Evolutionary conservation across 148 eudicot species (phyloP), one percentile per base, ranked within the genome.

Genomic region (Fagopyrum homotropicum): DNA sequence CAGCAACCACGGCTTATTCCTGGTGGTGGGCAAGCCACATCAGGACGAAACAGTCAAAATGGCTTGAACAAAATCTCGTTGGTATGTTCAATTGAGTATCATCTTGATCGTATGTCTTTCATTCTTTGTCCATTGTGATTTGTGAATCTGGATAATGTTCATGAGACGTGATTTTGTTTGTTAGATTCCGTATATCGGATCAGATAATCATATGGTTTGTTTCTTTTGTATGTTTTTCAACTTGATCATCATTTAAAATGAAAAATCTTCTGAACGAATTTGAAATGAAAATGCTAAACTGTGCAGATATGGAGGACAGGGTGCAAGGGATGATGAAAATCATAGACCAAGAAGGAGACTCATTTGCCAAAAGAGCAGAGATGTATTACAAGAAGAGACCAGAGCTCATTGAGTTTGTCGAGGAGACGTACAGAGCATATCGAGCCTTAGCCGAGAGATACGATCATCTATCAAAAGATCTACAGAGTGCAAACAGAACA

Each of bases 21-120:
- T 89, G 97, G 97, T 91, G 97, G 97, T 91, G 97, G 93, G 93
- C 97, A 47, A 91, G 93, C 81, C 97, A 89, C 79, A 84, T 89
- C 46, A 87, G 97, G 71, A 92, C 97, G 57, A 92, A 92, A 70
- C 97, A 92, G 52, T 92, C 94, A 15, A 92, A 92, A 88, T 92
- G 97, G 97, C 82, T 92, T n/a, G 97, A 92, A 45, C 87, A 92
- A 40, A 89, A 86, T 76, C 89, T 92, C 16, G 74, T 72, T 8
- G 74, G 74, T 72, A 72, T 9, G 26, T 22, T 22, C 26, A 22
- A 22, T 22, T 22, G 26, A 22, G 26, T 22, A 22, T 22, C 26
- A 22, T 22, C 26, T 22, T 22, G 16, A 30, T 63, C 26, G 6
- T 12, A 9, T 63, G 29, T 29, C 12, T 15, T 30, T 29, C 44